Conservation (phyloP, 2,329 filamentous ascomycete species). For the Elsinoe fawcettii region DNA sequence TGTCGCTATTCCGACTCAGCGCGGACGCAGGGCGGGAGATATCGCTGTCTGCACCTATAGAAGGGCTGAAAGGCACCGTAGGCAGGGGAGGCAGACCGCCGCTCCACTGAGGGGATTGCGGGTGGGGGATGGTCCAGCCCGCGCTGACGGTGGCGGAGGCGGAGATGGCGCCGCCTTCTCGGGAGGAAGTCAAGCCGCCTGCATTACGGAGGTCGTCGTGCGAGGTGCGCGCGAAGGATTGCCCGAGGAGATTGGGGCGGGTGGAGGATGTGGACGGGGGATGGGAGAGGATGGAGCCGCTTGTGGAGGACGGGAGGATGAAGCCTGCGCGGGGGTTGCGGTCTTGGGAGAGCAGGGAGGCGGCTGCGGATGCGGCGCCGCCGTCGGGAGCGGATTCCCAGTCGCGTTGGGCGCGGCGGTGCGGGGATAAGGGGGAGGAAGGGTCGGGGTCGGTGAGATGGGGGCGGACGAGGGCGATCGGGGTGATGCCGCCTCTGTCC, state of each 20-base stretch:
- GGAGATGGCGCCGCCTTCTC: not conserved
- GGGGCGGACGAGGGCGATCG: not conserved
- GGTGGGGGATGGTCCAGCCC: slow-evolving; percentile 8
- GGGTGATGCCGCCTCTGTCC: slow-evolving; percentile 17
- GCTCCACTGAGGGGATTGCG: not conserved
- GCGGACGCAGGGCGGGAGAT: not conserved
- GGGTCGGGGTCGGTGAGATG: slow-evolving; percentile 6
- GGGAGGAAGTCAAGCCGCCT: not conserved
- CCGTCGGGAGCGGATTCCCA: slow-evolving; percentile 18
- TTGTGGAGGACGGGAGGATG: slow-evolving; percentile 12
- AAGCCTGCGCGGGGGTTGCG: slow-evolving; percentile 10
- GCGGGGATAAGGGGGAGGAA: slow-evolving; percentile 4
- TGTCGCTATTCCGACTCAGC: not conserved
- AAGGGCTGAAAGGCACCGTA: not conserved
- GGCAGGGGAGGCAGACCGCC: not conserved
- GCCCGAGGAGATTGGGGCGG: slow-evolving; percentile 5
- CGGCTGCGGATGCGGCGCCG: slow-evolving; percentile 19
- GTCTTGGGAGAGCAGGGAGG: slow-evolving; percentile 15
- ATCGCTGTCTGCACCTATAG: not conserved
- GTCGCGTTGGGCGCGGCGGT: slow-evolving; percentile 13
- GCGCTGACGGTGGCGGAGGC: not conserved
- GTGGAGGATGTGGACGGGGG: not conserved
- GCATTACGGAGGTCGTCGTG: slow-evolving; percentile 11
- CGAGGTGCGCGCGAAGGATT: not conserved
- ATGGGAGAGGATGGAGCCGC: not conserved